These are phyloP conservation scores for Euryodendron excelsum DNA, from an alignment of 148 eudicot genomes.

Conservation along the genomic window DNA sequence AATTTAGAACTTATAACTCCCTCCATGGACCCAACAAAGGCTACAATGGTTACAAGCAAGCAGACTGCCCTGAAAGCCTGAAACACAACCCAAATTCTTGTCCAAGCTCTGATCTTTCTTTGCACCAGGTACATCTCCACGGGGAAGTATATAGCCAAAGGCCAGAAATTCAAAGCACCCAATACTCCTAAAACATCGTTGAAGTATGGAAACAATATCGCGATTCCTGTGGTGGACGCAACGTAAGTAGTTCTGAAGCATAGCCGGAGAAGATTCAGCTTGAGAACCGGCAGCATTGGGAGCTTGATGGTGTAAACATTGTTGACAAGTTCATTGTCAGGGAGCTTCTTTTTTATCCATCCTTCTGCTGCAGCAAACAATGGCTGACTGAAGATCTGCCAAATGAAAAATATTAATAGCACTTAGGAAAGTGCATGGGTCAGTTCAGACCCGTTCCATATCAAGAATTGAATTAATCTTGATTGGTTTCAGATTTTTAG, in stretches of 20 bases:
- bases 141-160: conserved; percentile 20
- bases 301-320: conserved; percentile 11
- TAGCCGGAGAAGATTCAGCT: conserved; percentile 27
- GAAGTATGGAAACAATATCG: conserved; percentile 32
- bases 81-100: conserved; percentile 17
- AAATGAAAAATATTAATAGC: not conserved
- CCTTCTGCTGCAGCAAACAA: conserved; percentile 11
- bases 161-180: conserved; percentile 37
- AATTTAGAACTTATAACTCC: conserved; percentile 10
- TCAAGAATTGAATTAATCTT: too few relatives aligned
- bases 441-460: too few relatives aligned
- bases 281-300: conserved; percentile 17
- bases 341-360: conserved; percentile 16
- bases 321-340: conserved; percentile 15
- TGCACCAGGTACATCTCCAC: conserved; percentile 21
- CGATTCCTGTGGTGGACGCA: conserved; percentile 25
- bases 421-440: too few relatives aligned
- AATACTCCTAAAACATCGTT: conserved; percentile 33
- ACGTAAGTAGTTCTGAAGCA: conserved; percentile 35
- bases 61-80: conserved; percentile 8
- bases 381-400: conserved; percentile 20
- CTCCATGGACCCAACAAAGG: conserved; percentile 19
- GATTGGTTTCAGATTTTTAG: too few relatives aligned
- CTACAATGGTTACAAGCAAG: conserved; percentile 14
- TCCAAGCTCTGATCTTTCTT: conserved; percentile 16